Percentiles rank a stretch among this genome's conserved stretches.
These are phyloP conservation scores for Scedosporium apiospermum DNA, from an alignment of 2,329 filamentous ascomycete species.

Conservation along the genomic window DNA sequence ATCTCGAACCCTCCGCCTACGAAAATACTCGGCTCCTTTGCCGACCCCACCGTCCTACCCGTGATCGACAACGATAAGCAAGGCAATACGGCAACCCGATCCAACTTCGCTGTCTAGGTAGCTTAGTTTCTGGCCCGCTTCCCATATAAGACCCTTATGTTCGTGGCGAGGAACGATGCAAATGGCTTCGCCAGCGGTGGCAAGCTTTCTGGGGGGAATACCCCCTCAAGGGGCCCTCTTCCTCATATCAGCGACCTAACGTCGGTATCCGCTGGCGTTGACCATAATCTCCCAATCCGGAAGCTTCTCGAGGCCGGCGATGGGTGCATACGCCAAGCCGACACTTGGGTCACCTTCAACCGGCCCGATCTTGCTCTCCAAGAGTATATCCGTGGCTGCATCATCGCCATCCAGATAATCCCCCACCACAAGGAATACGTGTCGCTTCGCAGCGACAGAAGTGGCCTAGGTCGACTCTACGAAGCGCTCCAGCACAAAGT, in stretches of 20 bases:
- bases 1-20: too few relatives aligned
- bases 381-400: slow-evolving; percentile 74
- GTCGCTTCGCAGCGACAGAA: slow-evolving; percentile 46
- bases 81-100: not conserved
- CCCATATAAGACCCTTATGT: slow-evolving; percentile 15
- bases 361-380: slow-evolving; percentile 67
- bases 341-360: slow-evolving; percentile 52
- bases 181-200: slow-evolving; percentile 16
- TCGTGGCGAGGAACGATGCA: slow-evolving; percentile 17
- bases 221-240: slow-evolving; percentile 24
- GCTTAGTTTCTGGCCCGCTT: not conserved
- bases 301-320: slow-evolving; percentile 45
- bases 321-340: slow-evolving; percentile 46
- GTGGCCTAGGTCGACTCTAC: slow-evolving; percentile 38
- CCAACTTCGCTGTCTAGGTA: not conserved
- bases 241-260: slow-evolving; percentile 46
- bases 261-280: slow-evolving; percentile 34
- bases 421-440: slow-evolving; percentile 68
- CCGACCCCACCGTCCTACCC: too few relatives aligned
- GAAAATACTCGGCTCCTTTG: too few relatives aligned
- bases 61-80: too few relatives aligned
- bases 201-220: not conserved
- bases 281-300: slow-evolving; percentile 39
- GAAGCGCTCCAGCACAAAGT: slow-evolving; percentile 40
- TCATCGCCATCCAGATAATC: slow-evolving; percentile 68